Conservation (phyloP, 352 stramenopile species). For the Phytophthora tubulina region DNA sequence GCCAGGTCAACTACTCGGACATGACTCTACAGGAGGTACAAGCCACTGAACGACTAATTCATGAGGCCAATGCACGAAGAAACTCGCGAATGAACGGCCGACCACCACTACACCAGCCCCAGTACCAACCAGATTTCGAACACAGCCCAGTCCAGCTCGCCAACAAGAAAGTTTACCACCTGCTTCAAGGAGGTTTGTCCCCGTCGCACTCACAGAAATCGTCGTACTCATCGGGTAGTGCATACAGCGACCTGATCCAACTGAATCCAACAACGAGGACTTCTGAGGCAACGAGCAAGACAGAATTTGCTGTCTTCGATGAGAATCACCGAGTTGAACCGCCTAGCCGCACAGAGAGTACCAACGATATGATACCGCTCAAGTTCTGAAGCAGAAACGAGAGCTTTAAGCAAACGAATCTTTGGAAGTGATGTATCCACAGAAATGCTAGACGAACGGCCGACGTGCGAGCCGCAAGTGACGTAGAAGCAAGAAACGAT, state of each 20-base stretch:
- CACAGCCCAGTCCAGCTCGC: conserved; percentile 12
- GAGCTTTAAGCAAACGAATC: background rate
- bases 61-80: conserved; percentile 14
- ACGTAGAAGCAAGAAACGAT: conserved; percentile 9
- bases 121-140: conserved; percentile 29
- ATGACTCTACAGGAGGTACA: conserved; percentile 38
- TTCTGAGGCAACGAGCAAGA: conserved; percentile 18
- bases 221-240: conserved; percentile 33
- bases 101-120: conserved; percentile 20
- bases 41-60: conserved; percentile 24
- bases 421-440: background rate
- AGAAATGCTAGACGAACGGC: background rate
- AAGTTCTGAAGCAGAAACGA: conserved; percentile 41
- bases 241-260: conserved; percentile 35
- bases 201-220: conserved; percentile 28
- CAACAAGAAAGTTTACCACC: conserved; percentile 31
- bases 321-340: conserved; percentile 28
- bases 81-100: conserved; percentile 13
- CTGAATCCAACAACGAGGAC: conserved; percentile 11
- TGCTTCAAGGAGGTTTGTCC: conserved; percentile 23
- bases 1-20: conserved; percentile 39
- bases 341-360: conserved; percentile 30
- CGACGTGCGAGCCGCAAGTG: conserved; percentile 9
- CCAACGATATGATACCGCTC: conserved; percentile 71
- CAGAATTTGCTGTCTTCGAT: conserved; percentile 62